Percentiles rank a stretch among this genome's conserved stretches.
phyloP scores from a whole-genome alignment of 352 stramenopile genomes.

The Globisporangium emineosum region DNA sequence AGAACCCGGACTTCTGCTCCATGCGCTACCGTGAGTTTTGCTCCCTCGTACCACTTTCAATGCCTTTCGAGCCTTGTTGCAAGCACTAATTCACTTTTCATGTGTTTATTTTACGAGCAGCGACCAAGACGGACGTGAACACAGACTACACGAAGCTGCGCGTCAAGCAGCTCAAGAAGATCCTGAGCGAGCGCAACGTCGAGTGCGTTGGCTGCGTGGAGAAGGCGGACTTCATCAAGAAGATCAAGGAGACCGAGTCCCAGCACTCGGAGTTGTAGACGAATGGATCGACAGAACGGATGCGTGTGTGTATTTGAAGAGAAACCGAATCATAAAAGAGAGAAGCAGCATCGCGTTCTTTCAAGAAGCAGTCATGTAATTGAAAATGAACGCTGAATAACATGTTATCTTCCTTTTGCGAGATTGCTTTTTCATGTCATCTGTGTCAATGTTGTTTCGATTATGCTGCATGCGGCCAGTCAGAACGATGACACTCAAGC shows the following conservation, averaged over 20 bases:
- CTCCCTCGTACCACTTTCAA: background rate
- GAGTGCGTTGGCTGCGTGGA: conserved; percentile 93
- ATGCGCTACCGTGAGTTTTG: conserved; percentile 89
- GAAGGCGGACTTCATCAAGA: conserved; percentile 94
- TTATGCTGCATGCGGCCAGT: background rate
- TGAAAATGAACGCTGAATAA: background rate
- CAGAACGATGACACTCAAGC: background rate
- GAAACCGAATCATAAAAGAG: conserved; percentile 4
- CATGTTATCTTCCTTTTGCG: background rate
- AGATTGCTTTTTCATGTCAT: background rate
- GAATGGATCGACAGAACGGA: background rate
- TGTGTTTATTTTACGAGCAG: too few species aligned
- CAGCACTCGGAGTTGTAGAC: conserved; percentile 80
- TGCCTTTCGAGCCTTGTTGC: too few species aligned
- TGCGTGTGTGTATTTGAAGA: conserved; percentile 10
- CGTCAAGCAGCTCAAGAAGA: conserved; percentile 95
- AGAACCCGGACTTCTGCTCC: conserved; percentile 93
- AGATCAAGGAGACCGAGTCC: conserved; percentile 90
- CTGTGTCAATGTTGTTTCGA: background rate
- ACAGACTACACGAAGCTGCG: conserved; percentile 94
- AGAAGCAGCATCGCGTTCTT: background rate
- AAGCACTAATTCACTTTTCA: too few species aligned
- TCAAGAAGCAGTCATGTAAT: background rate
- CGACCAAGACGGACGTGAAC: conserved; percentile 92
- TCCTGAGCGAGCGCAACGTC: conserved; percentile 90